Evolutionary conservation across 805 yeast species (phyloP), one percentile per base, ranked within the genome.

Genomic region (Ogataea pignaliae): DNA sequence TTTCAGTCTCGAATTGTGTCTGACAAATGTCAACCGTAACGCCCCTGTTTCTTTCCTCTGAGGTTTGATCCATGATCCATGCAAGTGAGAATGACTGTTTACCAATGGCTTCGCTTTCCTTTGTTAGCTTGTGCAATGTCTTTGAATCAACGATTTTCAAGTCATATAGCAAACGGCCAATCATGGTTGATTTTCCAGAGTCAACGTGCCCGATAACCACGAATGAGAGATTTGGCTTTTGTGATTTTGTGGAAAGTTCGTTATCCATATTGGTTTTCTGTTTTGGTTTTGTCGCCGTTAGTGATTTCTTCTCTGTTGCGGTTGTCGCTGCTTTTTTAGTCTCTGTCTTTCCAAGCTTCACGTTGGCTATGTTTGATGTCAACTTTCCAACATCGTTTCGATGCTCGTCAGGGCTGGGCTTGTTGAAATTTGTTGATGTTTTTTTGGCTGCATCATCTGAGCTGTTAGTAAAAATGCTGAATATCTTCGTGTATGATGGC

Each of bases 121-220:
- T 76, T 35, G 79, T 75, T 42, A 79, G 67, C 53, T 79, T 83
- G 54, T 80, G 78, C 11, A 85, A 71, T 1, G 83, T 76, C 40
- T 79, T 78, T 32, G 80, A 73, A 54, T 82, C 85, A 5, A 86
- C 80, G 2, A 80, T 79, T 8, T 85, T 84, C 26, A 76, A 61
- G 54, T 85, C 91, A 47, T 77, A 80, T 34, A 86, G 61, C 33
- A 86, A 60, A 38, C 93, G 64, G 7, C 95, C 95, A 77, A 85
- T 78, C 40, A 86, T 69, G 1, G 95, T 86, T 2, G 89, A 83
- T 56, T 86, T 86, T 13, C 95, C 95, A 0, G 91, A 87, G 62
- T 86, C 95, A 7, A 86, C 91, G 61, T 86, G 95, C 10, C 95
- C 93, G 52, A 86, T 83, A 3, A 86, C 88, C 30, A 85, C 89